Evolutionary conservation across 371 early-diverging fungal species (phyloP).

Genomic region (Rhizopus microsporus): DNA sequence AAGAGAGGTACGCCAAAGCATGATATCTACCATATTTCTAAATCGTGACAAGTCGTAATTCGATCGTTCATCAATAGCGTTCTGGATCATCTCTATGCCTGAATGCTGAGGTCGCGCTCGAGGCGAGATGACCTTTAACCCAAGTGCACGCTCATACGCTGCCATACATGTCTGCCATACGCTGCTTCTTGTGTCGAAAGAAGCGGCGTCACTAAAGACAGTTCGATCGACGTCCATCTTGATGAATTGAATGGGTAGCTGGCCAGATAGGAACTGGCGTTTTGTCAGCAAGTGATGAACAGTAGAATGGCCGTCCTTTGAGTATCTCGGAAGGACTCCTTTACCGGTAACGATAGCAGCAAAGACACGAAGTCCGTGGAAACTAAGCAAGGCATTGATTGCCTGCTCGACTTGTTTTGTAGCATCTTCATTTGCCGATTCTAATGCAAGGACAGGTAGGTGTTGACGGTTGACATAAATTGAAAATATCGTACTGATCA

Average conservation of each 20-base stretch:
- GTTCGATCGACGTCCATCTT: constrained; percentile 58
- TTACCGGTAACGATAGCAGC: constrained; percentile 56
- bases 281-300: constrained; percentile 68
- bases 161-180: constrained; percentile 47
- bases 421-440: constrained; percentile 60
- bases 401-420: constrained; percentile 54
- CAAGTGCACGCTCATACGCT: constrained; percentile 37
- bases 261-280: constrained; percentile 65
- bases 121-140: constrained; percentile 30
- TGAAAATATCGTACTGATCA: constrained; percentile 63
- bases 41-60: constrained; percentile 70
- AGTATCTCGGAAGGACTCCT: constrained; percentile 67
- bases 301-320: constrained; percentile 69
- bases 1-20: constrained; percentile 69
- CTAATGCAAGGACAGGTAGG: constrained; percentile 71
- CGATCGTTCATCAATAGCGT: constrained; percentile 69
- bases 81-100: constrained; percentile 65
- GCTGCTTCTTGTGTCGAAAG: constrained; percentile 37
- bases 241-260: constrained; percentile 46
- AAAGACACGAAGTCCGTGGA: constrained; percentile 68
- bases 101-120: constrained; percentile 70
- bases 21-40: constrained; percentile 64
- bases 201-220: constrained; percentile 50
- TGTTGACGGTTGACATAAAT: constrained; percentile 65
- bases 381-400: constrained; percentile 45